phyloP scores from a whole-genome alignment of 2,329 filamentous ascomycete species.

The Penicillium sp. region DNA sequence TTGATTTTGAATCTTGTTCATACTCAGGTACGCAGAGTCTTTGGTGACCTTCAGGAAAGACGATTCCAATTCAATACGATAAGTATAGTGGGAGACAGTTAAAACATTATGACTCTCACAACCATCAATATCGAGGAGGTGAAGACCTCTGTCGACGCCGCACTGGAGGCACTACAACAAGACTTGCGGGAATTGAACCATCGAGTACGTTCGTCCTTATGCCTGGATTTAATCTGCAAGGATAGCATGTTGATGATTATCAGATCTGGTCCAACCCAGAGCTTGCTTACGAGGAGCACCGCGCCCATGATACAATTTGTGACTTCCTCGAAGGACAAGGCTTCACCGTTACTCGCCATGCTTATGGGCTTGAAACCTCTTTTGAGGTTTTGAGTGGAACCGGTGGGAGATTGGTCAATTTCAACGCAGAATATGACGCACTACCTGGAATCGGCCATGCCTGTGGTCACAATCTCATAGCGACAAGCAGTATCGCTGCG shows the following conservation, averaged over 20 bases:
- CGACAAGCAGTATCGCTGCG: conserved; percentile 33
- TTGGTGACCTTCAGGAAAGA: not conserved
- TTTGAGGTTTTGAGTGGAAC: conserved; percentile 49
- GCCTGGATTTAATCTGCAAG: not conserved
- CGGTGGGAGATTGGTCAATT: conserved; percentile 36
- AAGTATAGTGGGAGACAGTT: not conserved
- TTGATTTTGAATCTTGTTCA: no score
- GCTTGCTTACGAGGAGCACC: conserved; percentile 50
- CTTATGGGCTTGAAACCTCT: conserved; percentile 52
- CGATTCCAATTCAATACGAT: not conserved
- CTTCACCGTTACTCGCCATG: conserved; percentile 47
- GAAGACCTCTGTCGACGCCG: conserved; percentile 20
- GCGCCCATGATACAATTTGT: conserved; percentile 51
- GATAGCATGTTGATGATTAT: not conserved
- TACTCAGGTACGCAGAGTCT: no score
- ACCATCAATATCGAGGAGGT: conserved; percentile 16
- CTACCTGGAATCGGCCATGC: conserved; percentile 41
- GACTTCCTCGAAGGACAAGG: conserved; percentile 45
- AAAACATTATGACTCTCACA: conserved; percentile 15
- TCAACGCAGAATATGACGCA: conserved; percentile 45
- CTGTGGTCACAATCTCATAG: conserved; percentile 42
- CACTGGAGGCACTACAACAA: conserved; percentile 14
- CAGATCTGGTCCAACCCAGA: conserved; percentile 52
- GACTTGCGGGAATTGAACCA: conserved; percentile 26
- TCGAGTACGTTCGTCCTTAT: conserved; percentile 13